phyloP scores from a whole-genome alignment of 1,284 basidiomycete genomes.

The Boletellus deceptivus region DNA sequence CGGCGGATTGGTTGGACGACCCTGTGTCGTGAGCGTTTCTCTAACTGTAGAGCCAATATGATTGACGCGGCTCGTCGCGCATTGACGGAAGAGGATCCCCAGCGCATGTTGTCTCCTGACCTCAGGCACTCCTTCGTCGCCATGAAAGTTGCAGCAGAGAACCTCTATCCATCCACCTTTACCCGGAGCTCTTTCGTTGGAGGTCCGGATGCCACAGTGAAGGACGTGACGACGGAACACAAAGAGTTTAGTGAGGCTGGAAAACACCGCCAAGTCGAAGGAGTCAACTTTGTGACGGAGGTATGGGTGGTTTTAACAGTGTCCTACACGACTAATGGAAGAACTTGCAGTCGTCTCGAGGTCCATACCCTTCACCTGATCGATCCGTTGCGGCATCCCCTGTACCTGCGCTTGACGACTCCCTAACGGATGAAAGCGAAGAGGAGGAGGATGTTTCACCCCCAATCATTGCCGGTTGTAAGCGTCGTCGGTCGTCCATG shows the following conservation, averaged over 20 bases:
- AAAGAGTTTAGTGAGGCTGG: background rate
- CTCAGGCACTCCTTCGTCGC: slow-evolving; percentile 34
- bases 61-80: slow-evolving; percentile 42
- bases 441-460: slow-evolving; percentile 12
- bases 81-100: slow-evolving; percentile 34
- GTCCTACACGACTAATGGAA: background rate
- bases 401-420: background rate
- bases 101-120: slow-evolving; percentile 20
- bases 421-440: slow-evolving; percentile 10
- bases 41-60: slow-evolving; percentile 38
- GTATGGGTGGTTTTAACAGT: background rate
- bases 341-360: slow-evolving; percentile 3
- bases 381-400: slow-evolving; percentile 4
- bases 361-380: slow-evolving; percentile 16
- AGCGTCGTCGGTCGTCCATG: slow-evolving; percentile 18
- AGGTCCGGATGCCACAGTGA: slow-evolving; percentile 27
- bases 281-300: background rate
- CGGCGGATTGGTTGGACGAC: slow-evolving; percentile 53
- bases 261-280: background rate
- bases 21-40: slow-evolving; percentile 39
- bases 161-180: slow-evolving; percentile 33
- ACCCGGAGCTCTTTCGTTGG: slow-evolving; percentile 26
- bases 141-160: slow-evolving; percentile 35
- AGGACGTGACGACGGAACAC: slow-evolving; percentile 26
- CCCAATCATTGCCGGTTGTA: slow-evolving; percentile 19